phyloP scores from a whole-genome alignment of 2,329 filamentous ascomycete species.

The Aspergillus sp. region DNA sequence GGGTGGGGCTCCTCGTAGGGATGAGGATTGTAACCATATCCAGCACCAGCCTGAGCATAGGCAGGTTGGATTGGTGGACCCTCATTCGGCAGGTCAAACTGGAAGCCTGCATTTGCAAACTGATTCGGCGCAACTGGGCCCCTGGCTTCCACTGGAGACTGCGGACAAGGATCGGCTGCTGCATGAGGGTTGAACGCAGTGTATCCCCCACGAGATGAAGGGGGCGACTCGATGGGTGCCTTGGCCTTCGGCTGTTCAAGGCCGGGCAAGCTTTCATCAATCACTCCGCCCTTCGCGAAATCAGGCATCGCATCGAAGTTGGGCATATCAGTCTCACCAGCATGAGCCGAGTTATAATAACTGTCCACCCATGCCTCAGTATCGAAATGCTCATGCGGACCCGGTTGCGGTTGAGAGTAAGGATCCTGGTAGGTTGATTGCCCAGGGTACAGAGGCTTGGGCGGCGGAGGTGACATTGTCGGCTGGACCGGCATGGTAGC shows the following conservation, averaged over 20 bases:
- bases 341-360: slow-evolving; percentile 54
- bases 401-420: slow-evolving; percentile 21
- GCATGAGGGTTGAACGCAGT: slow-evolving; percentile 39
- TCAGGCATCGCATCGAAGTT: slow-evolving; percentile 62
- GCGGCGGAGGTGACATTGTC: slow-evolving; percentile 19
- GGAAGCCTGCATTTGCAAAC: slow-evolving; percentile 58
- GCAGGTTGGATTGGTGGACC: slow-evolving; percentile 16
- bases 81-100: slow-evolving; percentile 68
- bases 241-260: slow-evolving; percentile 35
- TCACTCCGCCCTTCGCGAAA: slow-evolving; percentile 25
- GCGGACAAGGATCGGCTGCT: slow-evolving; percentile 34
- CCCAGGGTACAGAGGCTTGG: slow-evolving; percentile 37
- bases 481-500: slow-evolving; percentile 39
- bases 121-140: slow-evolving; percentile 30
- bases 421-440: slow-evolving; percentile 38
- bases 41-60: slow-evolving; percentile 20
- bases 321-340: slow-evolving; percentile 60
- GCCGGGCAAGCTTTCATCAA: slow-evolving; percentile 38
- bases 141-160: slow-evolving; percentile 52
- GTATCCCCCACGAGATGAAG: slow-evolving; percentile 32
- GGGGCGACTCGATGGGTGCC: slow-evolving; percentile 23
- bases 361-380: slow-evolving; percentile 51
- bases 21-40: slow-evolving; percentile 23
- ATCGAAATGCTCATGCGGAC: slow-evolving; percentile 23
- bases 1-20: slow-evolving; percentile 23